phyloP scores from a whole-genome alignment of 257 asterid genomes.

The Plantago elongata region DNA sequence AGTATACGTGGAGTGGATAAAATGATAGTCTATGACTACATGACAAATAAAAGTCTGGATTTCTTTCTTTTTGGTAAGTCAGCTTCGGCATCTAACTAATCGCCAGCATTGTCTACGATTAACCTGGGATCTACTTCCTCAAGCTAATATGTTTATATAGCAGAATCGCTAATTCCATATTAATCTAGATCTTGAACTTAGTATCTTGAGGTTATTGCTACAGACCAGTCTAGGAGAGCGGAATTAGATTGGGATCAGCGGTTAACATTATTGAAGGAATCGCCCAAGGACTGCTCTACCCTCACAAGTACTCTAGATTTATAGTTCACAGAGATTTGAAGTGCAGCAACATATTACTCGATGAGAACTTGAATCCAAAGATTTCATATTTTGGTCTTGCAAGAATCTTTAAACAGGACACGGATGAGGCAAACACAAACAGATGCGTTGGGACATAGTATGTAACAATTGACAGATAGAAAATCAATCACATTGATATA shows the following conservation, averaged over 20 bases:
- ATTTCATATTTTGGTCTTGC: conserved; percentile 71
- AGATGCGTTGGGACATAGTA: conserved; percentile 58
- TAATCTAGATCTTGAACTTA: neutral
- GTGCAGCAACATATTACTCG: conserved; percentile 52
- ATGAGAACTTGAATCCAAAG: conserved; percentile 55
- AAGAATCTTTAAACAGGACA: conserved; percentile 42
- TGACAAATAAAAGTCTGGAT: conserved; percentile 66
- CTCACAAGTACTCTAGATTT: conserved; percentile 56
- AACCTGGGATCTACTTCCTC: too few relatives aligned
- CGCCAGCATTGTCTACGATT: neutral
- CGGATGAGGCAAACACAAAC: conserved; percentile 41
- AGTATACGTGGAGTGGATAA: conserved; percentile 52
- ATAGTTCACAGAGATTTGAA: conserved; percentile 63
- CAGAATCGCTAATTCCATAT: neutral
- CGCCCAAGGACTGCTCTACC: conserved; percentile 60
- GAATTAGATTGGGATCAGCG: conserved; percentile 32
- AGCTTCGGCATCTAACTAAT: neutral
- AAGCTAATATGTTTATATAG: neutral
- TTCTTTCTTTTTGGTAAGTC: conserved; percentile 44
- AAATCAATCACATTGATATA: neutral
- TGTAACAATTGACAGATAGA: conserved; percentile 11
- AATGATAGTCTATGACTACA: conserved; percentile 55
- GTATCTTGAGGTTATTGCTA: neutral
- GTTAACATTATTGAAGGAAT: conserved; percentile 38
- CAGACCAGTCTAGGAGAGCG: conserved; percentile 27